Percentiles rank a stretch among this genome's conserved stretches.
phyloP scores from a whole-genome alignment of 331 rosid species.

The Erythrophleum ivorense region DNA sequence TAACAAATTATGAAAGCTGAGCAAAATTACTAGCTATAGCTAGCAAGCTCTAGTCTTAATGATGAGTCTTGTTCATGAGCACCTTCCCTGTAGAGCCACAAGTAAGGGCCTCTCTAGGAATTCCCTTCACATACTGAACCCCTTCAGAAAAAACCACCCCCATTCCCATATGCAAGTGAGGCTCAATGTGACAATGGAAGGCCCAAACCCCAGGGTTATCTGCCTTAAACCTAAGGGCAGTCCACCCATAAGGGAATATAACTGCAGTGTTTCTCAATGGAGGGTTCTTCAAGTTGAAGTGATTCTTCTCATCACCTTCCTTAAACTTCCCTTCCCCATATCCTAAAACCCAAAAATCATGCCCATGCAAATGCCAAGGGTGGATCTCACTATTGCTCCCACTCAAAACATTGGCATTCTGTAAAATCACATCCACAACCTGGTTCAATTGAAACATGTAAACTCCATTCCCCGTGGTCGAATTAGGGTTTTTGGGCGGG shows the following conservation, averaged over 20 bases:
- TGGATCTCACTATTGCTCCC: conserved; percentile 54
- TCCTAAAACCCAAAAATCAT: conserved; percentile 84
- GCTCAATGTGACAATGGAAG: conserved; percentile 79
- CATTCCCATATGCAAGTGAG: conserved; percentile 96
- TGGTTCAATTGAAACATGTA: conserved; percentile 46
- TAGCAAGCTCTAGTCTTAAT: background rate
- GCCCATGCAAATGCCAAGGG: conserved; percentile 96
- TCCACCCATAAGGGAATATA: conserved; percentile 85
- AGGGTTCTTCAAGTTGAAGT: conserved; percentile 66
- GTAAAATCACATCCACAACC: conserved; percentile 67
- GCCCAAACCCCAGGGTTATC: conserved; percentile 95
- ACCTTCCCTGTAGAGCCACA: conserved; percentile 43
- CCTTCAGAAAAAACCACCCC: conserved; percentile 73
- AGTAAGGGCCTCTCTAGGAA: conserved; percentile 50
- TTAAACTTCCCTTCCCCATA: conserved; percentile 80
- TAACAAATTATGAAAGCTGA: background rate
- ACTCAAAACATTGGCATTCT: conserved; percentile 59
- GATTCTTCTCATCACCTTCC: conserved; percentile 37
- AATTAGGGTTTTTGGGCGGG: conserved; percentile 50
- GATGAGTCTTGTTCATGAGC: background rate
- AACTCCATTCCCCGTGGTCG: conserved; percentile 58
- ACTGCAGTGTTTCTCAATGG: conserved; percentile 75
- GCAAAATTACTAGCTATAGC: background rate
- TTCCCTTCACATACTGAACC: conserved; percentile 41
- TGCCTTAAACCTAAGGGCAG: conserved; percentile 72